Conservation (phyloP, 345 rosid genomes). For the Eucalyptus fibrosa region DNA sequence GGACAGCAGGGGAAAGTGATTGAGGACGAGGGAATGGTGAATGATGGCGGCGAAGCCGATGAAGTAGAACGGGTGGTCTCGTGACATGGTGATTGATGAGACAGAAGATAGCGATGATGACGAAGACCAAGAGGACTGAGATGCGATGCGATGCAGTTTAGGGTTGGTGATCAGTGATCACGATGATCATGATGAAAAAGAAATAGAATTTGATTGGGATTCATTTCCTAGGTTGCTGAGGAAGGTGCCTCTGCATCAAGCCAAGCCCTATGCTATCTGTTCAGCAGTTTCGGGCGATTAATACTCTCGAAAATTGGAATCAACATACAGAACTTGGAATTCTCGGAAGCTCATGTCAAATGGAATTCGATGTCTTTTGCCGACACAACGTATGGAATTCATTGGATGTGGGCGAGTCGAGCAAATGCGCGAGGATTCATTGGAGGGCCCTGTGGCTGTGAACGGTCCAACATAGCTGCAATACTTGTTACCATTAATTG, state of each 20-base stretch:
- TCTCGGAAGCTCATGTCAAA: neutral
- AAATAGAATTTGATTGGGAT: constrained; percentile 43
- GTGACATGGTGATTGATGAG: neutral
- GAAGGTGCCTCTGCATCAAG: no score
- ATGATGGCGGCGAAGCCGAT: neutral
- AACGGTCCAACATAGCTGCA: neutral
- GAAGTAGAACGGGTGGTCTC: neutral
- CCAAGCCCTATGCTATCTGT: no score
- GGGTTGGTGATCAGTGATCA: neutral
- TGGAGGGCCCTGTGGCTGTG: neutral
- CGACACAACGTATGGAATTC: neutral
- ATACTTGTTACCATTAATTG: neutral
- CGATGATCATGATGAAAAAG: constrained; percentile 16
- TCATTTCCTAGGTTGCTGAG: constrained; percentile 24
- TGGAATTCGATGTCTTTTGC: neutral
- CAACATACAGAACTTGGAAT: neutral
- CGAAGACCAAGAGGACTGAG: constrained; percentile 35
- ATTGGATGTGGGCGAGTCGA: neutral
- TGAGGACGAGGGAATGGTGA: neutral
- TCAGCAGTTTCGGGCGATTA: no score
- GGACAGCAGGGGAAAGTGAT: neutral
- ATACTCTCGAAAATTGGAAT: neutral
- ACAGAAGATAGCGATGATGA: neutral
- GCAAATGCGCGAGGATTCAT: neutral
- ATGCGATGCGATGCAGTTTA: constrained; percentile 27